Percentiles rank a stretch among this genome's conserved stretches.
These are phyloP conservation scores for Agaricus subrufescens DNA, from an alignment of 768 basidiomycete species.

Conservation along the genomic window DNA sequence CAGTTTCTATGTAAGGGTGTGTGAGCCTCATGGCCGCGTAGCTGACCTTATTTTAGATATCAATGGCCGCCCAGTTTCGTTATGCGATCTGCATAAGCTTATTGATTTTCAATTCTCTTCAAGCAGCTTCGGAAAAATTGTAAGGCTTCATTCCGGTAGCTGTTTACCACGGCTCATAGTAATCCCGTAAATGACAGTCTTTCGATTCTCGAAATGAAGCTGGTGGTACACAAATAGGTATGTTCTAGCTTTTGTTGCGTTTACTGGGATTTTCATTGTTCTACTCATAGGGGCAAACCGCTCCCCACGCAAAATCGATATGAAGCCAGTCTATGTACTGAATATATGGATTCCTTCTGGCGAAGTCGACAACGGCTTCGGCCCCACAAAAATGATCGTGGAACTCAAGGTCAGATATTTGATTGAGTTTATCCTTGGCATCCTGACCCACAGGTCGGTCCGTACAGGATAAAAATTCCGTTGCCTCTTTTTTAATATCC, in stretches of 20 bases:
- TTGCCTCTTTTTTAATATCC: constrained; percentile 51
- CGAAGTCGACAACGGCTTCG: constrained; percentile 73
- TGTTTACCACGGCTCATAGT: background rate
- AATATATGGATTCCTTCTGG: constrained; percentile 63
- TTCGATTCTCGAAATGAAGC: constrained; percentile 62
- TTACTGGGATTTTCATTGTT: constrained; percentile 11
- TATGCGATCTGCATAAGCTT: constrained; percentile 60
- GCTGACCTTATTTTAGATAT: constrained; percentile 47
- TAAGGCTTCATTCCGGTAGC: constrained; percentile 24
- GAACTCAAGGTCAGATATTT: constrained; percentile 53
- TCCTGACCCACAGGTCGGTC: constrained; percentile 6
- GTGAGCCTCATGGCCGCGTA: constrained; percentile 6
- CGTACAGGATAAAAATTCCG: constrained; percentile 52
- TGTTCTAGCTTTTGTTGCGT: constrained; percentile 7
- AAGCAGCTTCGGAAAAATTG: constrained; percentile 75
- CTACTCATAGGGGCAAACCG: constrained; percentile 47
- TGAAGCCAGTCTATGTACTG: constrained; percentile 79
- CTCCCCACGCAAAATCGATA: constrained; percentile 76
- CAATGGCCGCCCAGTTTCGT: constrained; percentile 67
- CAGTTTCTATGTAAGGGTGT: constrained; percentile 77
- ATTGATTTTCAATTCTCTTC: constrained; percentile 63
- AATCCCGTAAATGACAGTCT: background rate
- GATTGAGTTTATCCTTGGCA: constrained; percentile 7
- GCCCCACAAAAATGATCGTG: constrained; percentile 69
- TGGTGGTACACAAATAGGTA: constrained; percentile 50